Conservation (phyloP, 306 rosid species). For the Lathyrus oleraceus region DNA sequence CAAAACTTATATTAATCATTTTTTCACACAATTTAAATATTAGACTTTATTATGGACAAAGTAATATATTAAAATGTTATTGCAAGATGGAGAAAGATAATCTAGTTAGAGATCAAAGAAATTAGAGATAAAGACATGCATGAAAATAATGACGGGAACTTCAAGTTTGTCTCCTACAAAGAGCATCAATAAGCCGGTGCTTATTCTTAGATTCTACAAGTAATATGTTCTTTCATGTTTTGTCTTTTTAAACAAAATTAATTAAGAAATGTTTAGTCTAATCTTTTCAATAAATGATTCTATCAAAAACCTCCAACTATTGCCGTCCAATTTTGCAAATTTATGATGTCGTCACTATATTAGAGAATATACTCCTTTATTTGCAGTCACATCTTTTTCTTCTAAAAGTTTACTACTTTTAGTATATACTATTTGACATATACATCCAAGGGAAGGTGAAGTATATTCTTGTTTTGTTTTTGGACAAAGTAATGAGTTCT, state of each 20-base stretch:
- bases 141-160: constrained; percentile 18
- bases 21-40: too few relatives aligned
- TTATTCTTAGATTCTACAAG: constrained; percentile 29
- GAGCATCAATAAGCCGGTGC: constrained; percentile 40
- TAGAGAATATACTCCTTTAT: constrained; percentile 14
- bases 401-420: background rate
- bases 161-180: constrained; percentile 31
- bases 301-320: background rate
- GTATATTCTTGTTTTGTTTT: background rate
- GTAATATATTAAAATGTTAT: too few relatives aligned
- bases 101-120: background rate
- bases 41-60: too few relatives aligned
- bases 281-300: background rate
- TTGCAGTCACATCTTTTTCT: constrained; percentile 29
- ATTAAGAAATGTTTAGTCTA: background rate
- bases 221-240: constrained; percentile 9
- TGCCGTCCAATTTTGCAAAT: constrained; percentile 20
- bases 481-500: background rate
- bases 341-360: background rate
- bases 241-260: background rate
- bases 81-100: background rate
- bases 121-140: background rate
- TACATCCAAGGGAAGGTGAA: background rate
- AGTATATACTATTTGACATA: background rate
- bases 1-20: too few relatives aligned